Base-by-base conservation (phyloP, 116 monocot genomes). In the Dioscorea cayenensis region DNA sequence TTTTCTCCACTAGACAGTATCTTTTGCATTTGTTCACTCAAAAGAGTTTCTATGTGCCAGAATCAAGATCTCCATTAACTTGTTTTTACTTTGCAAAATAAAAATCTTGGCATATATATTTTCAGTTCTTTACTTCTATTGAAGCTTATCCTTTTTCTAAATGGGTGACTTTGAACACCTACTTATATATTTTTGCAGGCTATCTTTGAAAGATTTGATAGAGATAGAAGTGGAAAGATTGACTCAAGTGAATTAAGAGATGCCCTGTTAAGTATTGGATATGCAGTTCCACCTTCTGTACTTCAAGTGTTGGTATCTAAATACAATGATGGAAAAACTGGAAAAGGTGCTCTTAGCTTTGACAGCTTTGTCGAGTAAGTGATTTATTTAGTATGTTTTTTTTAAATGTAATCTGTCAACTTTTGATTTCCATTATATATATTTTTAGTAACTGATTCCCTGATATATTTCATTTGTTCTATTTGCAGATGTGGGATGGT, bases 291-390 rank as follows among this genome's bases (percentile, higher is more conserved):
- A 36, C 80, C 82, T 18, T 80, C 89, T 50, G 84, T 92, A 35
- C 70, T 89, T 32, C 71, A 84, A 68, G 71, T 89, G 72, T 70
- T 92, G 22, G 52, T 92, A 10, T 78, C 84, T 64, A 89, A 86
- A 61, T 89, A 84, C 49, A 71, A 51, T 49, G 76, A 78, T 48
- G 77, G 76, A 25, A 70, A 29, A 19, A 52, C 76, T 66, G 68
- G 73, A 28, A 76, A 66, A 49, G 84, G 76, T 8, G 82, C 76
- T 22, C 73, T 92, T 48, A 71, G 75, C 71, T 84, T 86, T 20
- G 89, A 89, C 32, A 82, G 77, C 62, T 92, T 92, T 76, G 80
- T 92, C 0, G 92, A 89, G 92, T 89, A 80, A 63, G 92, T 60
- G 0, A 29, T 50, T 16, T 72, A 1, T 36, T 16, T 65, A 18